phyloP scores from a whole-genome alignment of 768 basidiomycete genomes.

The Symmetrospora coprosmae region DNA sequence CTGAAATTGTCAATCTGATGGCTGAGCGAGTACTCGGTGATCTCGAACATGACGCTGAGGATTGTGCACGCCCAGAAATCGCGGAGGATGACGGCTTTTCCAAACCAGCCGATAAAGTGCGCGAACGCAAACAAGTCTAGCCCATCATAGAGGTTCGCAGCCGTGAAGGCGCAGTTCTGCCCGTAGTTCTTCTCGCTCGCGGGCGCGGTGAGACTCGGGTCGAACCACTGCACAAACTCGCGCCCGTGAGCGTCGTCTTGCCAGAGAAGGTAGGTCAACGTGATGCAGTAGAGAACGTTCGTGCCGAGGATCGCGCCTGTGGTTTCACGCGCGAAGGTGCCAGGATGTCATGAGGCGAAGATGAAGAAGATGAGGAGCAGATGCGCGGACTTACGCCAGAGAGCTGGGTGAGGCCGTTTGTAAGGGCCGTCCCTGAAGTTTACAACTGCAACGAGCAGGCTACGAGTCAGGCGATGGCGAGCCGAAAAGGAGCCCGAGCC shows the following conservation, averaged over 20 bases:
- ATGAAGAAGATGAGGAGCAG: background rate
- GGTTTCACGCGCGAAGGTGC: too few relatives aligned
- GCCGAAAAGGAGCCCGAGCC: too few relatives aligned
- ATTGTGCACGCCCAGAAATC: slow-evolving; percentile 96
- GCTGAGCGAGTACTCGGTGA: slow-evolving; percentile 11
- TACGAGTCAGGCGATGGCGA: background rate
- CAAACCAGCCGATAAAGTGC: slow-evolving; percentile 76
- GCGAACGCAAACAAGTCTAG: slow-evolving; percentile 76
- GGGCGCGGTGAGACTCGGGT: slow-evolving; percentile 45
- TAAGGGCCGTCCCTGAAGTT: slow-evolving; percentile 84
- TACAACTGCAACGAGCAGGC: slow-evolving; percentile 40
- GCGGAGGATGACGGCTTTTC: slow-evolving; percentile 73
- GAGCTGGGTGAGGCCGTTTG: slow-evolving; percentile 61
- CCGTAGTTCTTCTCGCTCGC: slow-evolving; percentile 76
- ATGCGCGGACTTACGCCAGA: background rate
- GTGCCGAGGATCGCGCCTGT: slow-evolving; percentile 55
- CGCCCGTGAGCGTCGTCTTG: slow-evolving; percentile 37
- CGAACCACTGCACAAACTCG: slow-evolving; percentile 16
- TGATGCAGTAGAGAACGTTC: slow-evolving; percentile 70
- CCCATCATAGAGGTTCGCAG: slow-evolving; percentile 50
- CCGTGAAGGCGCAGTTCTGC: slow-evolving; percentile 57
- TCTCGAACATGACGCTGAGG: slow-evolving; percentile 28
- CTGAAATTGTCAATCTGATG: slow-evolving; percentile 8
- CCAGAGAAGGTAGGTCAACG: slow-evolving; percentile 71
- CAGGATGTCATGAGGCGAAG: slow-evolving; percentile 56